A percentile compares a stretch with the other conserved stretches of the same genome.
Evolutionary conservation across 148 eudicot genomes (phyloP).

Genomic region (Fagopyrum homotropicum): DNA sequence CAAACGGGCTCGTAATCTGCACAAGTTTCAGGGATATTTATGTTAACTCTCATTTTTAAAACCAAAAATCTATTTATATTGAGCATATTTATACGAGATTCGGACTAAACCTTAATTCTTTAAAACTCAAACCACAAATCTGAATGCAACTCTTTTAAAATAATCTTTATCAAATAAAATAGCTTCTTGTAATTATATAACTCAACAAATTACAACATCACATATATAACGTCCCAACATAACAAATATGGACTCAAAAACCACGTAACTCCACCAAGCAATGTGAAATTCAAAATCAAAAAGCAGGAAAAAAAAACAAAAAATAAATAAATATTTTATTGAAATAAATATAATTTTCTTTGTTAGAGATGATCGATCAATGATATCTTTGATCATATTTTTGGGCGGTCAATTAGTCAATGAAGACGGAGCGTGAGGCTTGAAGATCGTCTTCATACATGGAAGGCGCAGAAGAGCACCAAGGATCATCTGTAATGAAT

Average conservation of each 20-base stretch:
- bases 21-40: too few species aligned
- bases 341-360: neutral
- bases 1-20: too few species aligned
- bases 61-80: too few species aligned
- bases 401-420: neutral
- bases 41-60: too few species aligned
- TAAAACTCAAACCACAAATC: too few species aligned
- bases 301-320: neutral
- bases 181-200: neutral
- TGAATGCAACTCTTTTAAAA: too few species aligned
- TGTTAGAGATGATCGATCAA: neutral
- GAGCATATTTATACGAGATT: too few species aligned
- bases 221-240: constrained; percentile 9
- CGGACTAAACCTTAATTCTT: too few species aligned
- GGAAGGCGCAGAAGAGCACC: constrained; percentile 28
- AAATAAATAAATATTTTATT: neutral
- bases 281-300: neutral
- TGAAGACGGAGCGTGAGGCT: neutral
- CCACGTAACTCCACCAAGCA: constrained; percentile 7
- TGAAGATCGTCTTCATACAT: neutral
- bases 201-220: constrained; percentile 1
- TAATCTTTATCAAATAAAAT: neutral
- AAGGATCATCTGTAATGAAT: constrained; percentile 64
- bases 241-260: constrained; percentile 3
- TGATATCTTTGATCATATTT: neutral